Conservation (phyloP, 345 rosid species). For the Luvunga scandens region DNA sequence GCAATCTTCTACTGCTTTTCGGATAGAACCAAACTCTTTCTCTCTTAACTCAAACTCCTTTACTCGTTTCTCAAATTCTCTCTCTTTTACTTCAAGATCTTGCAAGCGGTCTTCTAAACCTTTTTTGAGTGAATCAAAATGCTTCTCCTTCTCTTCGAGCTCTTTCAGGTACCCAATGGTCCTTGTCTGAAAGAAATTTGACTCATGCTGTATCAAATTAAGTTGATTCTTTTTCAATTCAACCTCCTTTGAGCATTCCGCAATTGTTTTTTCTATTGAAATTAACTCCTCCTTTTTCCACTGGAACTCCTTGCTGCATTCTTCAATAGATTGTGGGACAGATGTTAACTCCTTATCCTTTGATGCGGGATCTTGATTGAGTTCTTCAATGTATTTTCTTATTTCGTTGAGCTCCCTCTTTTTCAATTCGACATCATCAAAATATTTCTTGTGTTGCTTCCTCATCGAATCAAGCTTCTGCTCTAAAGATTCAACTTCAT, state of each 20-base stretch:
- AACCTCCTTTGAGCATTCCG: slow-evolving; percentile 11
- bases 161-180: slow-evolving; percentile 15
- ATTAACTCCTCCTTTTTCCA: slow-evolving; percentile 17
- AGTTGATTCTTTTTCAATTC: slow-evolving; percentile 25
- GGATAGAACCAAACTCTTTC: slow-evolving; percentile 1
- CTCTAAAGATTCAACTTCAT: slow-evolving; percentile 19
- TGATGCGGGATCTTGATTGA: neutral
- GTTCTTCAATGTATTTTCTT: neutral
- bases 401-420: neutral
- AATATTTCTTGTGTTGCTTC: neutral
- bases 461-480: slow-evolving; percentile 17
- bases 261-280: slow-evolving; percentile 19
- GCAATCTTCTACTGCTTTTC: slow-evolving; percentile 13
- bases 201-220: slow-evolving; percentile 6
- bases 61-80: slow-evolving; percentile 4
- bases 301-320: slow-evolving; percentile 17
- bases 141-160: slow-evolving; percentile 25
- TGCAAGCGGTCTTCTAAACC: slow-evolving; percentile 13
- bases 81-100: slow-evolving; percentile 21
- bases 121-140: slow-evolving; percentile 4
- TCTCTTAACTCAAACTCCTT: slow-evolving; percentile 32
- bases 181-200: slow-evolving; percentile 10
- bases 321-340: slow-evolving; percentile 17
- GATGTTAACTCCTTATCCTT: slow-evolving; percentile 14
- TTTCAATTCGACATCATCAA: slow-evolving; percentile 16